phyloP scores from a whole-genome alignment of 78 protist species.

The Protostelium mycophagum region DNA sequence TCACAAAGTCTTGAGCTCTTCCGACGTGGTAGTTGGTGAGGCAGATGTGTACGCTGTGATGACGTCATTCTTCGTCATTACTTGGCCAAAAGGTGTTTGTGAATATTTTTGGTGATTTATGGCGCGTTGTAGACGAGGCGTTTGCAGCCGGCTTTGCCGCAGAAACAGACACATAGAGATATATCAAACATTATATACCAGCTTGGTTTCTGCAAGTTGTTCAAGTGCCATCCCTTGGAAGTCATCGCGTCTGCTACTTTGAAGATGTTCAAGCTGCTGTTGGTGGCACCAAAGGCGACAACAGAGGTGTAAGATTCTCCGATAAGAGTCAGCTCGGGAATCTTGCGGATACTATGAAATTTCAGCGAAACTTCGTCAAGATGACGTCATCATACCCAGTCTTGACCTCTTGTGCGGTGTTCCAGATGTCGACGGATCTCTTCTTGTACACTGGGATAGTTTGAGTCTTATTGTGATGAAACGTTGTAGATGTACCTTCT shows the following conservation, averaged over 20 bases:
- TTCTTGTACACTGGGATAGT: slow-evolving; percentile 6
- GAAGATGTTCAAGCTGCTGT: slow-evolving; percentile 27
- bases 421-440: slow-evolving; percentile 18
- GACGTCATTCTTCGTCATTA: no score
- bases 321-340: slow-evolving; percentile 8
- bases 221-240: slow-evolving; percentile 57
- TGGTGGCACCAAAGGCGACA: slow-evolving; percentile 14
- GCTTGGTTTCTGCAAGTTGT: slow-evolving; percentile 45
- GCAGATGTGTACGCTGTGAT: slow-evolving; percentile 34
- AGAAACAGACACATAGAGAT: no score
- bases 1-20: slow-evolving; percentile 24
- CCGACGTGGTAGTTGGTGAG: slow-evolving; percentile 60
- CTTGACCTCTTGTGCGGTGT: slow-evolving; percentile 28
- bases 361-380: background rate
- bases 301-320: slow-evolving; percentile 57
- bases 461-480: background rate
- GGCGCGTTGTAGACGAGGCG: no score
- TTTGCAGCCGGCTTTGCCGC: no score
- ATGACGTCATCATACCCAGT: slow-evolving; percentile 1
- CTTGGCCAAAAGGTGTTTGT: no score
- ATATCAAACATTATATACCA: no score
- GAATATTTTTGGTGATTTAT: no score
- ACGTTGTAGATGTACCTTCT: slow-evolving; percentile 44
- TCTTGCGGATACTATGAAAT: slow-evolving; percentile 9
- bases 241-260: slow-evolving; percentile 48